phyloP scores from a whole-genome alignment of 768 basidiomycete genomes.

The Galerina marginata region DNA sequence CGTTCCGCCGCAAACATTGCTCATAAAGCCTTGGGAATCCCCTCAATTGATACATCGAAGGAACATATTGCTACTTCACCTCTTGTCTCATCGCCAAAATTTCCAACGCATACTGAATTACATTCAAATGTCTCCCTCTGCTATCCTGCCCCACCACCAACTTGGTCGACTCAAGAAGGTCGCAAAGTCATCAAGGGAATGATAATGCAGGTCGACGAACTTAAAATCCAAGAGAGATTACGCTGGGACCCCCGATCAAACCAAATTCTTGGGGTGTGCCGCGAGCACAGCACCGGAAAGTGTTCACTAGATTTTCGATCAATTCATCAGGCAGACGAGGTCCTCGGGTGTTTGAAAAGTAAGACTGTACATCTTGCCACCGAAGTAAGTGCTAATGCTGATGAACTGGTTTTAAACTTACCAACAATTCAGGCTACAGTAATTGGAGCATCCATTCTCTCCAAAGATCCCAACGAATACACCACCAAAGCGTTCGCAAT shows the following conservation, averaged over 20 bases:
- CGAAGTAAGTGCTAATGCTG: constrained; percentile 1
- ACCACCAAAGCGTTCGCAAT: constrained; percentile 14
- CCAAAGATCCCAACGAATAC: constrained; percentile 12
- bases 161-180: background rate
- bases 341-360: background rate
- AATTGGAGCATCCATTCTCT: constrained; percentile 9
- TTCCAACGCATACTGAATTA: constrained; percentile 9
- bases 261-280: constrained; percentile 10
- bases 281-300: background rate
- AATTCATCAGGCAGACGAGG: background rate
- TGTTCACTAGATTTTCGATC: background rate
- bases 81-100: constrained; percentile 10
- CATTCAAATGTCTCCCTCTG: constrained; percentile 1
- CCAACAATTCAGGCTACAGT: constrained; percentile 13
- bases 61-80: constrained; percentile 9
- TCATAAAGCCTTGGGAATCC: constrained; percentile 14
- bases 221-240: constrained; percentile 13
- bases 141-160: background rate
- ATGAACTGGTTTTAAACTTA: background rate
- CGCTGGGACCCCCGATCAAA: constrained; percentile 12
- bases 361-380: background rate
- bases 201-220: constrained; percentile 8
- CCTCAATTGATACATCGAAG: constrained; percentile 20
- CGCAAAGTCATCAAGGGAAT: background rate
- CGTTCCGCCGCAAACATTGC: constrained; percentile 22